Conservation (phyloP, 192 early-diverging fungal genomes). For the Entomortierella chlamydospora region DNA sequence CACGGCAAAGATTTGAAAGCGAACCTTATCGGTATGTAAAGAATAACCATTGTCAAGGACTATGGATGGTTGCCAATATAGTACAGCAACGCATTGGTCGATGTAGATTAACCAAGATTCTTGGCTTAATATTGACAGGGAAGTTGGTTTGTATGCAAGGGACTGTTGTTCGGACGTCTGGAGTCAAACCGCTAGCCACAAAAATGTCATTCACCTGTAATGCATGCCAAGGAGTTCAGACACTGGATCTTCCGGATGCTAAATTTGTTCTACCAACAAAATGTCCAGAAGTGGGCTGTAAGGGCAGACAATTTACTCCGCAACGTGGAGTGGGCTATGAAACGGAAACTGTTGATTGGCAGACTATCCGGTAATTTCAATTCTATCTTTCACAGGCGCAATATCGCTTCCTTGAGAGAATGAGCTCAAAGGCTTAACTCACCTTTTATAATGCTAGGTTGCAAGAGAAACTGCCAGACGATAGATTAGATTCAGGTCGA, state of each 20-base stretch:
- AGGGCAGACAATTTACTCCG: slow-evolving; percentile 71
- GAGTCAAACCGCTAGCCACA: slow-evolving; percentile 74
- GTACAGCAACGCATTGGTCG: too few relatives aligned
- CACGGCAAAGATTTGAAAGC: slow-evolving; percentile 75
- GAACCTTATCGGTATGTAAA: slow-evolving; percentile 69
- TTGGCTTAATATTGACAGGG: slow-evolving; percentile 54
- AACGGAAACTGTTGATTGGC: slow-evolving; percentile 79
- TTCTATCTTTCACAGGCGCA: too few relatives aligned
- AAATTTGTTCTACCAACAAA: slow-evolving; percentile 68
- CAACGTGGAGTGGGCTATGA: slow-evolving; percentile 60
- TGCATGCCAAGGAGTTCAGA: slow-evolving; percentile 66
- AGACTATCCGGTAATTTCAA: slow-evolving; percentile 64
- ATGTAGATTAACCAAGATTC: too few relatives aligned
- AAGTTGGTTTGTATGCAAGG: slow-evolving; percentile 78
- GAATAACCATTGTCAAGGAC: neutral
- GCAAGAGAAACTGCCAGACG: slow-evolving; percentile 83
- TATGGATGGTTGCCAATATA: too few relatives aligned
- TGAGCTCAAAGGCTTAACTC: too few relatives aligned
- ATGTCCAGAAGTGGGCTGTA: slow-evolving; percentile 74
- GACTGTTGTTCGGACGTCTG: slow-evolving; percentile 81
- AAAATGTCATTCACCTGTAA: slow-evolving; percentile 75
- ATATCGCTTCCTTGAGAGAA: too few relatives aligned
- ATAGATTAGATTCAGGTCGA: slow-evolving; percentile 73
- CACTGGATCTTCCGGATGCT: slow-evolving; percentile 72
- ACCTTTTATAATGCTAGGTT: too few relatives aligned